Percentiles rank a stretch among this genome's conserved stretches.
These are phyloP conservation scores for Tephrocybe rancida DNA, from an alignment of 768 basidiomycete genomes.

Conservation along the genomic window DNA sequence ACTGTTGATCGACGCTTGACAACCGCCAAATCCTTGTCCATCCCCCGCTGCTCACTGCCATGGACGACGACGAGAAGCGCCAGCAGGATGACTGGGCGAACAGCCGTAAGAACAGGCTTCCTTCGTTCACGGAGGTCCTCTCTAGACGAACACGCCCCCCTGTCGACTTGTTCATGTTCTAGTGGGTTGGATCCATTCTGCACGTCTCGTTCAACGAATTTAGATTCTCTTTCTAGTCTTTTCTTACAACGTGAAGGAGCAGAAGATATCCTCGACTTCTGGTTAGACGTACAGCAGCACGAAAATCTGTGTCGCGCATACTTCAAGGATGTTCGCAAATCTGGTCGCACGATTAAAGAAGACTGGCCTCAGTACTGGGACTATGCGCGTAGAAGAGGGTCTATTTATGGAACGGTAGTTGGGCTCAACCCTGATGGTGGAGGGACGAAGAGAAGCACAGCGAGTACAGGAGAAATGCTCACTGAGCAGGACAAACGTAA, in stretches of 20 bases:
- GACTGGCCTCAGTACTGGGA: slow-evolving; percentile 99
- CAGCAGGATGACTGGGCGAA: slow-evolving; percentile 75
- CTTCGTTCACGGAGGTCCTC: slow-evolving; percentile 90
- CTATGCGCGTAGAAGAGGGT: slow-evolving; percentile 88
- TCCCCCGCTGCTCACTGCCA: slow-evolving; percentile 25
- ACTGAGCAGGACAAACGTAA: slow-evolving; percentile 72
- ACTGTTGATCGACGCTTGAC: slow-evolving; percentile 28
- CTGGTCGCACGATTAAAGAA: slow-evolving; percentile 88
- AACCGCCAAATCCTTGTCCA: slow-evolving; percentile 24
- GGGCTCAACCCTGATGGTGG: slow-evolving; percentile 63
- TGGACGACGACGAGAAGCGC: slow-evolving; percentile 61
- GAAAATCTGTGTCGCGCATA: slow-evolving; percentile 98
- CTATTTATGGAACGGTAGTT: slow-evolving; percentile 90
- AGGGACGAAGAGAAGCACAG: slow-evolving; percentile 75
- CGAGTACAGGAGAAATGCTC: slow-evolving; percentile 75
- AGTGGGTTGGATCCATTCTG: slow-evolving; percentile 58
- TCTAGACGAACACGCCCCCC: slow-evolving; percentile 90
- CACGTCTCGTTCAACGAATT: background rate
- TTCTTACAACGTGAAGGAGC: slow-evolving; percentile 95
- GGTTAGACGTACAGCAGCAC: slow-evolving; percentile 99
- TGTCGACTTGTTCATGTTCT: slow-evolving; percentile 98
- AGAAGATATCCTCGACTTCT: slow-evolving; percentile 97
- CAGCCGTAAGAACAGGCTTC: slow-evolving; percentile 74
- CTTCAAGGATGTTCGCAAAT: slow-evolving; percentile 98
- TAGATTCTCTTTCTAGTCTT: slow-evolving; percentile 51